Evolutionary conservation across 805 yeast genomes (phyloP).

Genomic region (Metschnikowia similis): DNA sequence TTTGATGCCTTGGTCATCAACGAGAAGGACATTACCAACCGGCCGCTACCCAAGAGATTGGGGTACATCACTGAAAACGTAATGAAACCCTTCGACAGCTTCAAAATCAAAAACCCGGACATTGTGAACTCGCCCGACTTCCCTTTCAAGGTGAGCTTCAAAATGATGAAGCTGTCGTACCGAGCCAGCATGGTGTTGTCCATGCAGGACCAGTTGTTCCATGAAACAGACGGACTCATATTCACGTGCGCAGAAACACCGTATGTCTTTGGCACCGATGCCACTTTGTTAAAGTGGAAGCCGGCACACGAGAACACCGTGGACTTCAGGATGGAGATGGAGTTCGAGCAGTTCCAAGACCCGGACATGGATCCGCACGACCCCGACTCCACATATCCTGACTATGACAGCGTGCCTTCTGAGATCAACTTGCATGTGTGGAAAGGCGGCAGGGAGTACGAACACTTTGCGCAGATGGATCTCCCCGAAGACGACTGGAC

Average conservation of each 20-base stretch:
- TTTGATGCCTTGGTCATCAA: conserved; percentile 89
- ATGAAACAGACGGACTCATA: conserved; percentile 89
- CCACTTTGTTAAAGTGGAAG: conserved; percentile 88
- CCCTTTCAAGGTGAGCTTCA: conserved; percentile 83
- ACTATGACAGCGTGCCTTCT: conserved; percentile 77
- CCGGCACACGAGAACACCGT: conserved; percentile 94
- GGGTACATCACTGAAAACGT: conserved; percentile 82
- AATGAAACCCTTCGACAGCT: conserved; percentile 73
- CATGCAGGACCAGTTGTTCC: conserved; percentile 68
- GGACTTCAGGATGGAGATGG: conserved; percentile 71
- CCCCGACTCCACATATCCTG: conserved; percentile 66
- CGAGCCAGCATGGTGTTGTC: conserved; percentile 71
- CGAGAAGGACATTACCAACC: conserved; percentile 62
- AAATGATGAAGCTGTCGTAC: conserved; percentile 81
- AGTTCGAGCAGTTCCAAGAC: conserved; percentile 57
- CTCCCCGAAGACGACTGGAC: conserved; percentile 79
- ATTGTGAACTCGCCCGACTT: conserved; percentile 58
- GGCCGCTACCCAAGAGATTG: conserved; percentile 73
- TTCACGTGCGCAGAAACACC: conserved; percentile 90
- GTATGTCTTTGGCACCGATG: conserved; percentile 85
- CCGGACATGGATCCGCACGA: conserved; percentile 62
- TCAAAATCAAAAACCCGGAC: conserved; percentile 67
- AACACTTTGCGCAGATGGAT: conserved; percentile 60
- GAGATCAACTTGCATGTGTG: conserved; percentile 63
- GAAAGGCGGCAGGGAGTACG: conserved; percentile 64